Percentiles rank a stretch among this genome's conserved stretches.
Evolutionary conservation across 208 protist genomes (phyloP).

Genomic region (Acanthamoeba culbertsoni): DNA sequence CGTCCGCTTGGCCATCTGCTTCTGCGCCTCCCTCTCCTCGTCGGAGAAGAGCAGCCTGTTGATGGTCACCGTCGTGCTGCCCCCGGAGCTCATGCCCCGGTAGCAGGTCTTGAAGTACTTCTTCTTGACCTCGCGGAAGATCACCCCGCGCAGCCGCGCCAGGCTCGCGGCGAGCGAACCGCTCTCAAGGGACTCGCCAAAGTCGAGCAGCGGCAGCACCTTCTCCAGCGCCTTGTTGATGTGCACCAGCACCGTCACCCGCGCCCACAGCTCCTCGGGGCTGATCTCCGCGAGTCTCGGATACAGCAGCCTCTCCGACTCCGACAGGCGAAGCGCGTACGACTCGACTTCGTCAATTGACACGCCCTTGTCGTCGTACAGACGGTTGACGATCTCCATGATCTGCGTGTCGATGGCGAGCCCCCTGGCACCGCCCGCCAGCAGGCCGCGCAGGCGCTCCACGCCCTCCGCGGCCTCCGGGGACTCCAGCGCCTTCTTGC

Average conservation of each 20-base stretch:
- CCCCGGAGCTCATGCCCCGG: not conserved
- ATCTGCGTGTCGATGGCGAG: slow-evolving; percentile 1
- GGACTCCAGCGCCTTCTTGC: not conserved
- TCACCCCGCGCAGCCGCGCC: not conserved
- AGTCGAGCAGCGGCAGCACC: not conserved
- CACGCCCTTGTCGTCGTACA: not conserved
- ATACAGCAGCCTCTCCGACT: not conserved
- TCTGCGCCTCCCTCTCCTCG: not conserved
- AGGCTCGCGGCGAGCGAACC: not conserved
- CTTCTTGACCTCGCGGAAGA: slow-evolving; percentile 28
- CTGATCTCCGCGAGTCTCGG: not conserved
- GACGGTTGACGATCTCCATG: not conserved
- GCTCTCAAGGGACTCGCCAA: not conserved
- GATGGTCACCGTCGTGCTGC: not conserved
- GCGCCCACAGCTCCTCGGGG: not conserved
- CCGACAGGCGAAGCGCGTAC: not conserved
- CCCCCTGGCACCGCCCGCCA: not conserved
- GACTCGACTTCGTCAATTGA: not conserved
- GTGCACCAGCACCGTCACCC: not conserved
- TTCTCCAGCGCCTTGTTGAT: not conserved
- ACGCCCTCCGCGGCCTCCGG: not conserved
- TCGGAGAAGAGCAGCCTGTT: slow-evolving; percentile 25
- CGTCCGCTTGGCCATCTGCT: not conserved
- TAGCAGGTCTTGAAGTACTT: slow-evolving; percentile 35
- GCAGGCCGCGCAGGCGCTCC: not conserved